Base-by-base conservation (phyloP, 495 filamentous ascomycete species). In the Terfezia claveryi region DNA sequence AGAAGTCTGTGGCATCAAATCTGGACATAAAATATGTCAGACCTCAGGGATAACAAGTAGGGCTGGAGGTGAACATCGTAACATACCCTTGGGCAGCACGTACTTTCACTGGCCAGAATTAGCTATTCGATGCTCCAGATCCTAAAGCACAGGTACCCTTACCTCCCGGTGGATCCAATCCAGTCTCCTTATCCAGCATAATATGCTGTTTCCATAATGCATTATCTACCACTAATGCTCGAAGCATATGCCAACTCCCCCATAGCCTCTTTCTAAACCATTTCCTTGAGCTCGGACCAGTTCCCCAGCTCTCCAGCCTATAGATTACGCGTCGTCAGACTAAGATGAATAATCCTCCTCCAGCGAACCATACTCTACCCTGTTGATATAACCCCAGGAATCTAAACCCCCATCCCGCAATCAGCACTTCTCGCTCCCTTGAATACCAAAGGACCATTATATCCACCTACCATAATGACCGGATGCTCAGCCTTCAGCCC, bases 221-320 rank as follows among this genome's bases (percentile, higher is more conserved):
- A 68, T 94, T 94, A 64, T 98, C 91, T 60, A 88, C 70, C 10
- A 98, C 84, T 65, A 98, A 71, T 0, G 91, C 88, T 53, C 81
- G 73, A 85, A 98, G 93, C 91, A 98, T 98, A 58, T 73, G 89
- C 91, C 91, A 98, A 61, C 84, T 92, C 27, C 91, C 91, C 91
- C 91, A 98, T 53, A 98, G 68, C 57, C 91, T 71, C 66, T 88
- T 89, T 53, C 91, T 76, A 67, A 96, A 98, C 66, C 95, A 98
- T 53, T 80, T 86, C 8, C 84, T 75, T 16, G 87, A 93, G 38
- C 68, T 68, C 59, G 81, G 78, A 11, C 80, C 79, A 0, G 88
- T 95, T 17, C 92, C 87, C 91, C 91, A 98, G 58, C 83, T 91
- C 69, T 98, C 91, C 8, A 98, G 73, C 7, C 62, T 64, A 49